Evolutionary conservation across 2,329 filamentous ascomycete species (phyloP), one percentile per base, ranked within the genome.

Genomic region (Diaporthe destruens): DNA sequence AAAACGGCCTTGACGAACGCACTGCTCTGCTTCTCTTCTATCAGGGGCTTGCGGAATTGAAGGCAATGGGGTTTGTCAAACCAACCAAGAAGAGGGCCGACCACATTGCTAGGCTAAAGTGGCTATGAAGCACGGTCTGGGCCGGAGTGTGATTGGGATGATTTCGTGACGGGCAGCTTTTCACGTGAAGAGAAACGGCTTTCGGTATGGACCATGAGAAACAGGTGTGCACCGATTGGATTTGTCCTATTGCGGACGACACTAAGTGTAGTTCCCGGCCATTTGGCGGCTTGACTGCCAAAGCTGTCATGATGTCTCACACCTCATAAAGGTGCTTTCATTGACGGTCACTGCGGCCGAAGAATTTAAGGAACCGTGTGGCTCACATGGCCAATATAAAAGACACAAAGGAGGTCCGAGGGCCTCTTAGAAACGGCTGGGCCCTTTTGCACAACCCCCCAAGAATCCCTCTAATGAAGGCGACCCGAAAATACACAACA

Each of bases 41-140:
- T 81, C 89, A 91, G 74, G 93, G 90, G 6, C 82, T 98, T 75
- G 94, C 96, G 0, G 96, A 99, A 81, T 82, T 99, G 80, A 92
- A 92, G 81, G 89, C 92, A 69, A 86, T 99, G 78, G 96, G 96
- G 9, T 92, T 98, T 82, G 88, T 98, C 74, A 98, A 96, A 84
- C 88, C 89, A 74, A 98, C 93, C 79, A 93, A 92, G 83, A 98
- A 95, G 86, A 98, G 97, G 86, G 90, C 91, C 32, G 96, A 98
- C 80, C 96, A 98, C 82, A 85, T 98, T 76, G 92, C 94, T 51
- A 98, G 98, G 85, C 87, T 95, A 90, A 95, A 93, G 80, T 96
- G 96, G 77, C 84, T 96, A 74, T 89, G 73, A 81, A 79, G 71
- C 49, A 36, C 54, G 55, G n/a, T 25, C 32, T 36, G 59, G 66